Percentiles rank a stretch among this genome's conserved stretches.
Evolutionary conservation across 2,329 filamentous ascomycete genomes (phyloP).

Genomic region (Plectosphaerella sp.): DNA sequence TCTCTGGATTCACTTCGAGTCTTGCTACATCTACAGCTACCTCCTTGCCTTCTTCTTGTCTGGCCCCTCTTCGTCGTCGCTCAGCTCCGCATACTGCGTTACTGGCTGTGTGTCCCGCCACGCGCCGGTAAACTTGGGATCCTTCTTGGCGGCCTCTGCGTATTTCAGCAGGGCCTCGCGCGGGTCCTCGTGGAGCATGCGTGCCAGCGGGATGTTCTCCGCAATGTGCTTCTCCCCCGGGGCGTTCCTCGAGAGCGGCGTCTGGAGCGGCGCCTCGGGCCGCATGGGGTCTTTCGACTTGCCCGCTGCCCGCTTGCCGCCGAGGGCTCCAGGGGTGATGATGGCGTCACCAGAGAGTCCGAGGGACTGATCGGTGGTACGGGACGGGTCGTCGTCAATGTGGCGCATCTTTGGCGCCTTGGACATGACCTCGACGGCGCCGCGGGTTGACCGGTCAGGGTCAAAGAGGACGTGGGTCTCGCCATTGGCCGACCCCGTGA

Average conservation of each 20-base stretch:
- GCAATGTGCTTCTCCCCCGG: conserved; percentile 87
- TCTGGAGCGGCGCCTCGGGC: conserved; percentile 79
- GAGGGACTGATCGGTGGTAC: conserved; percentile 78
- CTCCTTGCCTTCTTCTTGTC: conserved; percentile 37
- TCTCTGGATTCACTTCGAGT: too few species aligned
- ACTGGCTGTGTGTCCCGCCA: conserved; percentile 91
- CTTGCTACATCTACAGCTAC: not conserved
- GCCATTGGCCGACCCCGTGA: conserved; percentile 88
- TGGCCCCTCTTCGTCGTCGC: conserved; percentile 47
- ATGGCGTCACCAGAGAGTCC: conserved; percentile 83
- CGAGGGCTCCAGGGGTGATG: conserved; percentile 59
- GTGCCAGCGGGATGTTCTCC: conserved; percentile 81
- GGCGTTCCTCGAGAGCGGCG: conserved; percentile 85
- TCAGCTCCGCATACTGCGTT: conserved; percentile 84
- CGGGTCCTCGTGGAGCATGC: conserved; percentile 94
- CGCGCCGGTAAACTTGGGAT: conserved; percentile 90
- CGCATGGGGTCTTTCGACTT: conserved; percentile 72
- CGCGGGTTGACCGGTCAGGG: conserved; percentile 73
- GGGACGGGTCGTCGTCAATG: conserved; percentile 84
- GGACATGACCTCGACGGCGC: conserved; percentile 85
- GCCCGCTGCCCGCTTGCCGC: conserved; percentile 53
- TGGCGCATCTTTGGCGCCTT: conserved; percentile 92
- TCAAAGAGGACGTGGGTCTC: conserved; percentile 90
- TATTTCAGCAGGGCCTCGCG: conserved; percentile 92
- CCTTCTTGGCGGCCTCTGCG: conserved; percentile 85